Percentiles rank a stretch among this genome's conserved stretches.
Conservation (phyloP, 495 filamentous ascomycete species). For the Penicillium coffeae region DNA sequence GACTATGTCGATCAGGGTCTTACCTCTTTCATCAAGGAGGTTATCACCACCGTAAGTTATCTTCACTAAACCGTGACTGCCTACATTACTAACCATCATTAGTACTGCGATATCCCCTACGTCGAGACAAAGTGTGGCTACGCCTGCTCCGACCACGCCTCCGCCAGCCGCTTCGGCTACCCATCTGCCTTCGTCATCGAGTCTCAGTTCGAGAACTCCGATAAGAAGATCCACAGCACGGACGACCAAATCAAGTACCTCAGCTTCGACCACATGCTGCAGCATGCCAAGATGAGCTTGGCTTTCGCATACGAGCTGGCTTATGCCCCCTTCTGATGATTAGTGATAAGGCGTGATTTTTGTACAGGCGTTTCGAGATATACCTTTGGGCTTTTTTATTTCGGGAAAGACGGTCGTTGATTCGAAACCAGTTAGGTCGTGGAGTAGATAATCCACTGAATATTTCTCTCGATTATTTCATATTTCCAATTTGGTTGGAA, state of each 20-base stretch:
- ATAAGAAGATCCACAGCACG: slow-evolving; percentile 86
- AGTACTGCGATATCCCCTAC: slow-evolving; percentile 89
- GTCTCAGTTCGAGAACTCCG: slow-evolving; percentile 76
- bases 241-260: slow-evolving; percentile 85
- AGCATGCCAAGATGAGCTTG: slow-evolving; percentile 90
- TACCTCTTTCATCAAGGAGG: slow-evolving; percentile 87
- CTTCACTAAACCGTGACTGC: background rate
- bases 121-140: slow-evolving; percentile 94
- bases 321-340: slow-evolving; percentile 37
- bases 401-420: background rate
- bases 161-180: slow-evolving; percentile 93
- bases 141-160: slow-evolving; percentile 95
- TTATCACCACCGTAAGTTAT: slow-evolving; percentile 65
- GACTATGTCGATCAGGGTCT: slow-evolving; percentile 82
- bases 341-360: background rate
- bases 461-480: background rate
- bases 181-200: slow-evolving; percentile 96
- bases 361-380: slow-evolving; percentile 5
- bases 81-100: slow-evolving; percentile 8
- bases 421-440: slow-evolving; percentile 1
- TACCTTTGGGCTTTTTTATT: slow-evolving; percentile 5
- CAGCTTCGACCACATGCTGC: slow-evolving; percentile 95
- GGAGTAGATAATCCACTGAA: background rate
- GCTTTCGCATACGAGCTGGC: slow-evolving; percentile 86
- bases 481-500: background rate